Conservation (phyloP, 2,329 filamentous ascomycete species). For the Onygenales sp. region DNA sequence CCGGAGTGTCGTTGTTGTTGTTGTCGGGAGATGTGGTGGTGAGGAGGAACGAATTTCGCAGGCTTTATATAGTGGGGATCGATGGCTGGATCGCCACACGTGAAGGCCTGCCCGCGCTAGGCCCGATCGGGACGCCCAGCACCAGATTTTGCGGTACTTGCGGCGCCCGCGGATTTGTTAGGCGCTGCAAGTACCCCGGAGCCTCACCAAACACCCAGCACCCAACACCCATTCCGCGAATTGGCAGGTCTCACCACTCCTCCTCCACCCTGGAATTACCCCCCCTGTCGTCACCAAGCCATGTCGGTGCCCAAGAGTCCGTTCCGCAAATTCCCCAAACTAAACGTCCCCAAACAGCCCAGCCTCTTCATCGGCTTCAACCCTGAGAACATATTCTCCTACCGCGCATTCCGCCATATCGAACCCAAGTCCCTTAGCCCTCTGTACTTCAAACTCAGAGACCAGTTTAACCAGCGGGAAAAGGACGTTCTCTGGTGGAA, state of each 20-base stretch:
- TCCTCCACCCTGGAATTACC: not conserved
- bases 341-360: not conserved
- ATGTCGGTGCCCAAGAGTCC: not conserved
- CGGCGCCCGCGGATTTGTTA: not conserved
- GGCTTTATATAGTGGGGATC: slow-evolving; percentile 14
- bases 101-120: slow-evolving; percentile 15
- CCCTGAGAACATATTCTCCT: not conserved
- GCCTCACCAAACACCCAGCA: not conserved
- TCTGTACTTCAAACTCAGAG: slow-evolving; percentile 27
- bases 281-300: not conserved
- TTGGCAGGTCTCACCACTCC: not conserved
- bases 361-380: not conserved
- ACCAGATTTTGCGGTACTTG: slow-evolving; percentile 1
- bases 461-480: slow-evolving; percentile 29
- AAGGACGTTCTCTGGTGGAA: no score
- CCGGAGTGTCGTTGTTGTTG: not conserved
- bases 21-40: not conserved
- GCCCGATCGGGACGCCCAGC: slow-evolving; percentile 3
- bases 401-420: not conserved
- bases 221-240: not conserved
- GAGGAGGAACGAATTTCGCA: slow-evolving; percentile 13
- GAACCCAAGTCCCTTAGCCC: slow-evolving; percentile 14
- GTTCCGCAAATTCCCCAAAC: not conserved
- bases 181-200: not conserved
- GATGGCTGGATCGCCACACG: slow-evolving; percentile 5